Percentiles rank a stretch among this genome's conserved stretches.
Evolutionary conservation across 2,329 filamentous ascomycete genomes (phyloP).

Genomic region (Neodidymelliopsis sp.): DNA sequence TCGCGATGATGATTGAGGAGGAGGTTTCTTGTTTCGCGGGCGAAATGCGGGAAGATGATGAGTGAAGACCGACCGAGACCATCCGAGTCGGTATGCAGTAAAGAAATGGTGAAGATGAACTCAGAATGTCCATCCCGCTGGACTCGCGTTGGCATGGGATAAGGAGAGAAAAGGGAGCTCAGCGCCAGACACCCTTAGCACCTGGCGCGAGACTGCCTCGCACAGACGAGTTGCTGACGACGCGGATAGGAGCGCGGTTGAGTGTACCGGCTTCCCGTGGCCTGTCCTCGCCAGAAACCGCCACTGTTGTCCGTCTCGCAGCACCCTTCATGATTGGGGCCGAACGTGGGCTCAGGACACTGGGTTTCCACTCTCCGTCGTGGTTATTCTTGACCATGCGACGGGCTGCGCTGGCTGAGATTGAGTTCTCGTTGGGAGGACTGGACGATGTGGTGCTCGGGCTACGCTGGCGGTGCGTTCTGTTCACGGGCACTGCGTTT

Average conservation of each 20-base stretch:
- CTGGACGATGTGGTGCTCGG: slow-evolving; percentile 59
- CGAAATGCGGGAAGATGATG: no score
- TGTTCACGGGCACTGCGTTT: slow-evolving; percentile 50
- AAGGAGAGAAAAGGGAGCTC: slow-evolving; percentile 15
- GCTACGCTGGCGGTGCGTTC: slow-evolving; percentile 62
- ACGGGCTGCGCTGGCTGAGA: slow-evolving; percentile 70
- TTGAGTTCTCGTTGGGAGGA: slow-evolving; percentile 63
- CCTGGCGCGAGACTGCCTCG: slow-evolving; percentile 42
- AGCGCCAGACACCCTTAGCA: slow-evolving; percentile 45
- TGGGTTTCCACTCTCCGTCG: slow-evolving; percentile 61
- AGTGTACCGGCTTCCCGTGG: slow-evolving; percentile 34
- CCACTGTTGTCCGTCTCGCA: slow-evolving; percentile 48
- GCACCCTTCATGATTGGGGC: slow-evolving; percentile 65
- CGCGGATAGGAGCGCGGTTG: slow-evolving; percentile 42
- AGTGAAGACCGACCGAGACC: no score
- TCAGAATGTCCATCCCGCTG: slow-evolving; percentile 12
- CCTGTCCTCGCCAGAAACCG: slow-evolving; percentile 40
- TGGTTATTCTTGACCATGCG: slow-evolving; percentile 71
- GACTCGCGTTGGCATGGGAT: slow-evolving; percentile 14
- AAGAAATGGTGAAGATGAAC: no score
- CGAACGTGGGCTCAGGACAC: slow-evolving; percentile 68
- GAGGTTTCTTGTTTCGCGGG: no score
- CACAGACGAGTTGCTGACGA: slow-evolving; percentile 40
- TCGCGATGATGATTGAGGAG: no score
- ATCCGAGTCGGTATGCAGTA: no score